These are phyloP conservation scores for Dendrostoma leiphaemia DNA, from an alignment of 2,329 filamentous ascomycete species.

Conservation along the genomic window DNA sequence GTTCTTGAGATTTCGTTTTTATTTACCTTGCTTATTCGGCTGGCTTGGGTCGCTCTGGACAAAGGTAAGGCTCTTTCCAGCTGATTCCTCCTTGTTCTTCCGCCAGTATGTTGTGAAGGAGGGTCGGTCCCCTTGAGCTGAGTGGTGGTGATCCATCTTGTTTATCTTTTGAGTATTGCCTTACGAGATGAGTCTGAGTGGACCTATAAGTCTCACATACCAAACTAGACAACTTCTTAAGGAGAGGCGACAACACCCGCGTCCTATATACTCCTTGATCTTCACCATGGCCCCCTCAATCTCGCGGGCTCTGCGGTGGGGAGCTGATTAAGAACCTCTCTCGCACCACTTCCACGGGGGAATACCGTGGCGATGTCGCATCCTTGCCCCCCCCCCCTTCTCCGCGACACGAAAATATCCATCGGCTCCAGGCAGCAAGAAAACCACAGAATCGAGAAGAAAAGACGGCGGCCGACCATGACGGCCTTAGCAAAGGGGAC, in stretches of 20 bases:
- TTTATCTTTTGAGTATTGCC: too few relatives aligned
- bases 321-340: not conserved
- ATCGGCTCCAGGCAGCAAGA: not conserved
- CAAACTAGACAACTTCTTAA: too few relatives aligned
- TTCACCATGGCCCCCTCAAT: not conserved
- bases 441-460: too few relatives aligned
- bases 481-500: not conserved
- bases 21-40: conserved; percentile 23
- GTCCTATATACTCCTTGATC: not conserved
- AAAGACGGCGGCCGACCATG: too few relatives aligned
- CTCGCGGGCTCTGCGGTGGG: not conserved
- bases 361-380: not conserved
- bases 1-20: not conserved
- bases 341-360: not conserved
- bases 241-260: too few relatives aligned
- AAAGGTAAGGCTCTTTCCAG: conserved; percentile 33
- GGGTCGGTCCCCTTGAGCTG: conserved; percentile 30
- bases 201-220: too few relatives aligned
- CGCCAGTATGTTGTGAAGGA: conserved; percentile 50
- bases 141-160: not conserved
- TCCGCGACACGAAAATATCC: too few relatives aligned
- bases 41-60: conserved; percentile 29
- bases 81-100: conserved; percentile 37
- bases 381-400: too few relatives aligned
- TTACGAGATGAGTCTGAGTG: too few relatives aligned